Conservation (phyloP, 208 protist genomes). For the Crithidia sp. region DNA sequence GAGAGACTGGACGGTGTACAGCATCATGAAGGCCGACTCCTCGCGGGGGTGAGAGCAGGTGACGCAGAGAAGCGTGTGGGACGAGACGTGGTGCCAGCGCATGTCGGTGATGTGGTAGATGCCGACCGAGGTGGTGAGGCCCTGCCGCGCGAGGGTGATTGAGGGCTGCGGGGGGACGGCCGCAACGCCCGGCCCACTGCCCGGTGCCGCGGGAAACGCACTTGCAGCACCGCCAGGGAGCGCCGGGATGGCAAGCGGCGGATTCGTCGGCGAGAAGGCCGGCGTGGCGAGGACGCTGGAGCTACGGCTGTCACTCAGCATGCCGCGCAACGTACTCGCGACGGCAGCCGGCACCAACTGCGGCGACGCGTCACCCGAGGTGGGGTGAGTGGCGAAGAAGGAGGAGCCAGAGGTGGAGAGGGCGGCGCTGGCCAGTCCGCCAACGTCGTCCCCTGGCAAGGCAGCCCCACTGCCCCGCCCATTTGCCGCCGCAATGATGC, state of each 20-base stretch:
- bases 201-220: neutral
- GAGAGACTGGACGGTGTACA: slow-evolving; percentile 75
- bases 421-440: slow-evolving; percentile 3
- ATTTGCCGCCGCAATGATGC: neutral
- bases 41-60: slow-evolving; percentile 59
- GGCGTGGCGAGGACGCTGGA: slow-evolving; percentile 25
- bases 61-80: slow-evolving; percentile 78
- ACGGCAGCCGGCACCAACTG: slow-evolving; percentile 1
- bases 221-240: neutral
- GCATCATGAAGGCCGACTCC: slow-evolving; percentile 42
- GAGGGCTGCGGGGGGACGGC: neutral
- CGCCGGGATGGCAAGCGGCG: slow-evolving; percentile 7
- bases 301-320: slow-evolving; percentile 21
- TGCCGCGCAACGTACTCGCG: slow-evolving; percentile 10
- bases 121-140: slow-evolving; percentile 60
- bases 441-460: slow-evolving; percentile 7
- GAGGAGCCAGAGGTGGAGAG: slow-evolving; percentile 20
- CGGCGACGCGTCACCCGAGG: neutral
- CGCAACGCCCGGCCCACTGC: neutral
- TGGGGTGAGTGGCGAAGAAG: slow-evolving; percentile 11
- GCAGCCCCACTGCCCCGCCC: neutral
- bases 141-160: slow-evolving; percentile 47
- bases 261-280: slow-evolving; percentile 37
- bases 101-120: slow-evolving; percentile 53
- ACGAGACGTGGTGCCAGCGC: slow-evolving; percentile 67